phyloP scores from a whole-genome alignment of 495 filamentous ascomycete genomes.

The Talaromyces thailandensis region DNA sequence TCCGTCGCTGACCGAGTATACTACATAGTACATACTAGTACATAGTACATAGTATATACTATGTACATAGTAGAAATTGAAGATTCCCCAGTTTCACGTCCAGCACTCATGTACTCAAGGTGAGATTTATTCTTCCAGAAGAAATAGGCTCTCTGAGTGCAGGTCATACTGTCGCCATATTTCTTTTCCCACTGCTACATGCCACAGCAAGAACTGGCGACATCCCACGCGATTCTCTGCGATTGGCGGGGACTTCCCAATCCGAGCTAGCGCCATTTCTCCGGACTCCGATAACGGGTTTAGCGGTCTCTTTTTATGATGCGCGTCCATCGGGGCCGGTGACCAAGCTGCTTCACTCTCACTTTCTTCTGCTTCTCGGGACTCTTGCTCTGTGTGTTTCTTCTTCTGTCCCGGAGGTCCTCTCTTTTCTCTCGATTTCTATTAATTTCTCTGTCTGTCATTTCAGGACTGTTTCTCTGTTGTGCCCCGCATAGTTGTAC shows the following conservation, averaged over 20 bases:
- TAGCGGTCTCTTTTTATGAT: neutral
- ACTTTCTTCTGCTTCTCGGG: neutral
- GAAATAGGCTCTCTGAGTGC: neutral
- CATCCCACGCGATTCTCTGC: too few relatives aligned
- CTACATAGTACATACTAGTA: too few relatives aligned
- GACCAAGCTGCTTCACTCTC: neutral
- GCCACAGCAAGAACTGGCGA: too few relatives aligned
- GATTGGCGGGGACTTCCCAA: slow-evolving; percentile 1
- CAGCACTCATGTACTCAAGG: neutral
- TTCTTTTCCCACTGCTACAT: too few relatives aligned
- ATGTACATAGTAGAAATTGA: too few relatives aligned
- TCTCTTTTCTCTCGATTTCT: neutral
- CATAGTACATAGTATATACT: too few relatives aligned
- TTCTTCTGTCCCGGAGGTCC: neutral
- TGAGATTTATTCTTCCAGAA: neutral
- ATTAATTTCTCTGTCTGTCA: neutral
- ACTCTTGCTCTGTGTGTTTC: neutral
- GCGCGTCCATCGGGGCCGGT: neutral
- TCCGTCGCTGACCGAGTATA: slow-evolving; percentile 3
- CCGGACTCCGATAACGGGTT: slow-evolving; percentile 8
- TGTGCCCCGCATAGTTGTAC: neutral
- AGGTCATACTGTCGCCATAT: too few relatives aligned
- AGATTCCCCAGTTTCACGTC: neutral
- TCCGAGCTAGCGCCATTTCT: slow-evolving; percentile 4
- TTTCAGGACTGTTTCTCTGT: neutral